phyloP scores from a whole-genome alignment of 495 filamentous ascomycete species.

The Lepraria neglecta region DNA sequence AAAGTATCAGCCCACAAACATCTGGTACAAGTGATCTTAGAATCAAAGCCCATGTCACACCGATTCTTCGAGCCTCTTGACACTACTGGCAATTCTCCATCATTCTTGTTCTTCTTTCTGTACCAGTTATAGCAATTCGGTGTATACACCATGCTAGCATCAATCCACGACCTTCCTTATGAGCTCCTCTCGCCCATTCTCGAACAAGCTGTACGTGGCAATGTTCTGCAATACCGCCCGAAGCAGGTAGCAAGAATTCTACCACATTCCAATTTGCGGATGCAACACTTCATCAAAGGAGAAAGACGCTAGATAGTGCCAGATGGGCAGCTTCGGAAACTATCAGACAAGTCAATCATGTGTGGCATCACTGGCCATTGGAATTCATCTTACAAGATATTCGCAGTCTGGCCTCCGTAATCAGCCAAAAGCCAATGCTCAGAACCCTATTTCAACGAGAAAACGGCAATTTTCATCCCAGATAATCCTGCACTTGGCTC shows the following conservation, averaged over 20 bases:
- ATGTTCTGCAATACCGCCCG: constrained; percentile 35
- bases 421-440: no score
- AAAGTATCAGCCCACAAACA: no score
- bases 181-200: constrained; percentile 47
- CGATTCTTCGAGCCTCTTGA: no score
- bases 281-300: constrained; percentile 45
- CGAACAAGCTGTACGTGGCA: constrained; percentile 37
- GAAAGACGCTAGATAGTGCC: constrained; percentile 41
- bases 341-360: constrained; percentile 42
- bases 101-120: no score
- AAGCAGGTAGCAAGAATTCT: constrained; percentile 17
- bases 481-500: constrained; percentile 37
- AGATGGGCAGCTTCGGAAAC: constrained; percentile 43
- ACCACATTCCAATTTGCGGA: constrained; percentile 21
- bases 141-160: constrained; percentile 6
- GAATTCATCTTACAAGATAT: constrained; percentile 41
- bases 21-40: no score
- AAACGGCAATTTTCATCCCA: constrained; percentile 38
- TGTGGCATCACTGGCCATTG: constrained; percentile 48
- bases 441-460: constrained; percentile 32
- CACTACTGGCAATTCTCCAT: no score
- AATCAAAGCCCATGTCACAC: no score
- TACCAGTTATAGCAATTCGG: no score
- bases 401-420: constrained; percentile 37
- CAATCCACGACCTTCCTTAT: constrained; percentile 42